Percentiles rank a stretch among this genome's conserved stretches.
These are phyloP conservation scores for Hymenoscyphus scutula DNA, from an alignment of 2,329 filamentous ascomycete species.

Conservation along the genomic window DNA sequence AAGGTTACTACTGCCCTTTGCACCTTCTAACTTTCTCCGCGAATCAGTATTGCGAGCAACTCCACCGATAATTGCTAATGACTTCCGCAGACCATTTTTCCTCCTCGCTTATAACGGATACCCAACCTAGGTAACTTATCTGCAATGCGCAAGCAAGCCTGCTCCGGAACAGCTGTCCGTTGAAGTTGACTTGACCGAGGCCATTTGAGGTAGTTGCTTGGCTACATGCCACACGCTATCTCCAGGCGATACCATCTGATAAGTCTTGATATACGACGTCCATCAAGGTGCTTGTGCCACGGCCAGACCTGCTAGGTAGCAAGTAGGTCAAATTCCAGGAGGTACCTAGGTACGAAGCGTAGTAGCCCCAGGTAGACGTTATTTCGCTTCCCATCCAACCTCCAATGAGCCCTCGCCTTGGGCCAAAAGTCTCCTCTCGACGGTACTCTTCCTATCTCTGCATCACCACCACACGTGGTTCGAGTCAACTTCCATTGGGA, in stretches of 20 bases:
- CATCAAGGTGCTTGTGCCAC: neutral
- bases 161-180: slow-evolving; percentile 2
- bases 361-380: neutral
- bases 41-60: neutral
- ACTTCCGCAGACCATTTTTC: neutral
- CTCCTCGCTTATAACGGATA: neutral
- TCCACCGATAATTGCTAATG: slow-evolving; percentile 1
- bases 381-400: neutral
- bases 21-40: neutral
- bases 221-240: neutral
- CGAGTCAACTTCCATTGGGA: slow-evolving; percentile 3
- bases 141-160: neutral
- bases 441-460: slow-evolving; percentile 1
- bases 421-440: neutral
- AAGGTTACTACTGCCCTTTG: slow-evolving; percentile 3
- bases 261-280: neutral
- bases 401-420: neutral
- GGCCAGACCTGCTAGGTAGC: neutral
- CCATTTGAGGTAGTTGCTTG: neutral
- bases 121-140: no score
- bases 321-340: neutral
- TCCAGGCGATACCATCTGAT: neutral
- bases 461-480: slow-evolving; percentile 13
- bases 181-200: neutral
- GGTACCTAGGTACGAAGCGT: neutral